Evolutionary conservation across 2,329 filamentous ascomycete genomes (phyloP), one percentile per base, ranked within the genome.

Genomic region (Colletotrichum truncatum): DNA sequence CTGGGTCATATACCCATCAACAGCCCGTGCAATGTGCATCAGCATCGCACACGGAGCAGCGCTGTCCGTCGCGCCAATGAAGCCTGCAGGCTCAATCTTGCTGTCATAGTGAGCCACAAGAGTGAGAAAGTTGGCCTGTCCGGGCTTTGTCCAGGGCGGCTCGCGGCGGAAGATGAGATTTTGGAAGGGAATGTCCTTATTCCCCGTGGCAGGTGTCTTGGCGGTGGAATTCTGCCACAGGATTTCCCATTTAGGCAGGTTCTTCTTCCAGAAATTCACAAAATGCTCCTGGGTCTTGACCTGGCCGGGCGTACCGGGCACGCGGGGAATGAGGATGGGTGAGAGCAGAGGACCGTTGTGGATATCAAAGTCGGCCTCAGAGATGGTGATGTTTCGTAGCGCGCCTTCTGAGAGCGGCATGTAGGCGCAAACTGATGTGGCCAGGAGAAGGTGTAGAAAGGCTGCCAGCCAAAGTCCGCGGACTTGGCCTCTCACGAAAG

Each of bases 91-190:
- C 14, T 81, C 81, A 48, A 90, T 81, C 78, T 93, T 93, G 75
- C 88, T 92, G 73, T 97, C 93, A 75, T 95, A 97, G 74, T 97
- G 93, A 32, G 93, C 93, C 8, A 93, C 93, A 51, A 97, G 81
- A 4, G 92, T 93, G 69, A 97, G 80, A 54, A 91, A 81, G 53
- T 90, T 91, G 12, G 92, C 87, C 73, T 94, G 87, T 0, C 93
- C 93, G 0, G 83, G 80, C 38, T 84, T 77, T 2, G 89, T 82
- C 89, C 92, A 93, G 7, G 93, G 93, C 41, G 93, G 93, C 77
- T 96, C 92, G 53, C 92, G 86, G 46, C 87, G 89, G 25, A 92
- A 87, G 55, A 97, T 89, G 39, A 97, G 80, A 73, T 97, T 97
- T 59, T 87, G 82, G 72, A 97, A 96, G 0, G 91, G 91, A 0